These are phyloP conservation scores for Geotrichum bryndzae DNA, from an alignment of 1,139 yeast genomes.

Conservation along the genomic window DNA sequence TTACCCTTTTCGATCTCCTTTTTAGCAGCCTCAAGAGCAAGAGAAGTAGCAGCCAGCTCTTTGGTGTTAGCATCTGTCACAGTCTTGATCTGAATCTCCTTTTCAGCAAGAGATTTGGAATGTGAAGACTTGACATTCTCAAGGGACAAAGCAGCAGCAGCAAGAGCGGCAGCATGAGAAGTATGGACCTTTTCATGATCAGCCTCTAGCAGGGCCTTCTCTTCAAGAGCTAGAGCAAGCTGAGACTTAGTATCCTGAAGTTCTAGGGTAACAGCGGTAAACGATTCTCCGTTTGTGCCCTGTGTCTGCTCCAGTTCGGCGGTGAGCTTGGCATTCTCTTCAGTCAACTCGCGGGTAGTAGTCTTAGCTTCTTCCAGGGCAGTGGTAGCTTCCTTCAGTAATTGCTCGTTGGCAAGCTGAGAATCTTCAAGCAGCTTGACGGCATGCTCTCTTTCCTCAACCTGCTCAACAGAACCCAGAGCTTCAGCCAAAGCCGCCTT, in stretches of 20 bases:
- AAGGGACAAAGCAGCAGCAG: constrained; percentile 3
- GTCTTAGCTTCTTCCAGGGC: constrained; percentile 7
- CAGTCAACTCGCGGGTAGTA: neutral
- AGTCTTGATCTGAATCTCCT: constrained; percentile 1
- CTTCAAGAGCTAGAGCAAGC: constrained; percentile 1
- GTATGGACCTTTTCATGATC: constrained; percentile 2
- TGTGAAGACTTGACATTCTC: constrained; percentile 3
- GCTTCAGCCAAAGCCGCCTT: constrained; percentile 2
- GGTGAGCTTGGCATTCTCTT: neutral
- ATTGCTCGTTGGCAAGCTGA: constrained; percentile 1
- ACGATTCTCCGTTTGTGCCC: neutral
- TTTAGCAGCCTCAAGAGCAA: neutral
- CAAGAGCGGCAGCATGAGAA: constrained; percentile 10
- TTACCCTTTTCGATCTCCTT: neutral
- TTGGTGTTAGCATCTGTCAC: constrained; percentile 6
- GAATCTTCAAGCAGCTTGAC: constrained; percentile 1
- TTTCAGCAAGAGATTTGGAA: neutral
- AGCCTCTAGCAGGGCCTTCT: constrained; percentile 19
- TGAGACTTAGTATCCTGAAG: constrained; percentile 8
- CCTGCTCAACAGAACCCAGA: neutral
- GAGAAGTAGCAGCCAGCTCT: constrained; percentile 5
- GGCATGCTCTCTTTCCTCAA: neutral
- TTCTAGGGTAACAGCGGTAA: neutral
- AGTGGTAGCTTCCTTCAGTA: constrained; percentile 3
- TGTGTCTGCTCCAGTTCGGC: neutral